Percentiles rank a stretch among this genome's conserved stretches.
Conservation (phyloP, 306 rosid genomes). For the Vicia faba region DNA sequence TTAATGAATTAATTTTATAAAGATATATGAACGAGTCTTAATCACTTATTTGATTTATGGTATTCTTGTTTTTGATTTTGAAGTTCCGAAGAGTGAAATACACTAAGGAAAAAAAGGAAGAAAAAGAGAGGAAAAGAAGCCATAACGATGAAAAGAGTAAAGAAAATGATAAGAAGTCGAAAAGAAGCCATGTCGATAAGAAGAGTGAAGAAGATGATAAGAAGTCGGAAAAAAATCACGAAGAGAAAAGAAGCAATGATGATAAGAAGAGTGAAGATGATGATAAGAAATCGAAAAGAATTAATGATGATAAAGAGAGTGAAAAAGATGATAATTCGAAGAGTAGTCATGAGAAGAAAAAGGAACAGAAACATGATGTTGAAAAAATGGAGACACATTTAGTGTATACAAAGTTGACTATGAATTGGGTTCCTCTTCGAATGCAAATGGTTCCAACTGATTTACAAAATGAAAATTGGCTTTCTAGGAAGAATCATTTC, state of each 20-base stretch:
- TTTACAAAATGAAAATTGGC: constrained; percentile 31
- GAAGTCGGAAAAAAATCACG: neutral
- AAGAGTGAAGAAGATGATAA: too few relatives aligned
- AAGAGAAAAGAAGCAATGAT: neutral
- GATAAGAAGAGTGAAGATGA: neutral
- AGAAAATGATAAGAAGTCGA: too few relatives aligned
- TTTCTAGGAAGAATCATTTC: neutral
- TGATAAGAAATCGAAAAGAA: too few relatives aligned
- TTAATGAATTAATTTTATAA: too few relatives aligned
- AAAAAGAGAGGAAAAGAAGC: neutral
- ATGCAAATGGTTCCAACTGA: constrained; percentile 14
- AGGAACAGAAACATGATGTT: neutral
- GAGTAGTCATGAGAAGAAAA: neutral
- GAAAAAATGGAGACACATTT: neutral
- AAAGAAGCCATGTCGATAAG: too few relatives aligned
- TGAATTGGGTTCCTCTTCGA: constrained; percentile 31
- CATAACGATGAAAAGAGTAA: too few relatives aligned
- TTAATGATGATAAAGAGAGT: too few relatives aligned
- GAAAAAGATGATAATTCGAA: too few relatives aligned
- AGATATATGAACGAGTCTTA: too few relatives aligned
- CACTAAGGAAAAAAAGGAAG: neutral
- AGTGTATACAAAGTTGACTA: constrained; percentile 23
- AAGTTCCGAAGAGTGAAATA: neutral
- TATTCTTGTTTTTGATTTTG: constrained; percentile 5
- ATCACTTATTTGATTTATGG: neutral